Evolutionary conservation across 257 asterid species (phyloP).

Genomic region (Rhazya stricta): DNA sequence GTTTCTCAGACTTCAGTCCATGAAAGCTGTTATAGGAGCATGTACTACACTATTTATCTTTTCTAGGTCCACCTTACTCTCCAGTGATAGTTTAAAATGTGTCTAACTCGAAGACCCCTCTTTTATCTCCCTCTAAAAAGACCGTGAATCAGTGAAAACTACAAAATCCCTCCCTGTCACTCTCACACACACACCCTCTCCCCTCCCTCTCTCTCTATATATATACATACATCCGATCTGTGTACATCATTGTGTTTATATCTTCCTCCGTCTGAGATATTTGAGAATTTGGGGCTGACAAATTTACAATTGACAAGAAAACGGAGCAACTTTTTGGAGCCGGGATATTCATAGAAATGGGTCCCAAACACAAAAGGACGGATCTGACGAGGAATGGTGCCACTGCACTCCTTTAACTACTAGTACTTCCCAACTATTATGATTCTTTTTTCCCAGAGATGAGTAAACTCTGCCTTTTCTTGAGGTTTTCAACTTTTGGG

Average conservation of each 20-base stretch:
- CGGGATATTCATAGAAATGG: slow-evolving; percentile 20
- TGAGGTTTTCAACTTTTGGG: slow-evolving; percentile 4
- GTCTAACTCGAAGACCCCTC: neutral
- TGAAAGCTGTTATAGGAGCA: slow-evolving; percentile 12
- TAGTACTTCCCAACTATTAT: neutral
- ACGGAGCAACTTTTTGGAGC: slow-evolving; percentile 1
- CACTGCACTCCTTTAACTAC: slow-evolving; percentile 13
- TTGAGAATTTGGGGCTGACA: slow-evolving; percentile 35
- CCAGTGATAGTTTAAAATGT: slow-evolving; percentile 5
- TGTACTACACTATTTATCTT: slow-evolving; percentile 8
- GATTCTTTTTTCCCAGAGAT: neutral
- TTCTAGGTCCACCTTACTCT: slow-evolving; percentile 14
- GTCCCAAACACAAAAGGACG: slow-evolving; percentile 28
- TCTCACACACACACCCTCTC: no score
- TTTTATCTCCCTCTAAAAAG: neutral
- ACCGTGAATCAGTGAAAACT: neutral
- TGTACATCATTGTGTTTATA: neutral
- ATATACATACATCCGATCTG: neutral
- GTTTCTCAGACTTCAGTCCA: slow-evolving; percentile 15
- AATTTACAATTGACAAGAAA: slow-evolving; percentile 13
- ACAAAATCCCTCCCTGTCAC: neutral
- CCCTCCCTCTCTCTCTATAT: neutral
- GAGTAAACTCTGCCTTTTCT: neutral
- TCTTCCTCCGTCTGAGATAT: slow-evolving; percentile 18
- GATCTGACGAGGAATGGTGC: slow-evolving; percentile 32